Evolutionary conservation across 2,329 filamentous ascomycete species (phyloP), one percentile per base, ranked within the genome.

Genomic region (Claviceps sp.): DNA sequence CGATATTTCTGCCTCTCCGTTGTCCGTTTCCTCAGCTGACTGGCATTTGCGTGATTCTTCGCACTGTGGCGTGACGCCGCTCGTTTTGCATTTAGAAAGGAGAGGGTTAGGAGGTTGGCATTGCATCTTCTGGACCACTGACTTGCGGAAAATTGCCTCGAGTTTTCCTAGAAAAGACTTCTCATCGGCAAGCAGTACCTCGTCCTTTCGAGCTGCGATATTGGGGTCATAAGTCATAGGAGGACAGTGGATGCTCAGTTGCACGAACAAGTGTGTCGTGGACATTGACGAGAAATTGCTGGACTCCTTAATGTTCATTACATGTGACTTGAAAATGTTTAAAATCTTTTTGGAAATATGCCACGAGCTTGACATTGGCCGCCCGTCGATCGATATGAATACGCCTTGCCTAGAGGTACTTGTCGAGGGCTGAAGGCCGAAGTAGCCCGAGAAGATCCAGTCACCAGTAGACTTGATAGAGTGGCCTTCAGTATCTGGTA

Each of bases 191-290:
- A 90, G 88, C 1, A 88, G 60, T 2, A 90, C 74, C 58, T 88
- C 79, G 52, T 87, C 80, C 61, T 90, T 90, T 3, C 79, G 71
- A 3, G 85, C 78, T 54, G 88, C 81, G 5, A 89, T 66, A 57
- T 89, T 90, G 1, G 75, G 71, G 65, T 90, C 86, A 59, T 90
- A 90, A 53, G 72, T 81, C 30, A 74, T 73, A 1, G 69, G 61
- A 0, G 79, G 75, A 59, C 84, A 89, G 14, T 63, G 63, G 34
- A 90, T 79, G 52, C 81, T 76, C 40, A 90, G 65, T 42, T 73
- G 73, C 42, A 88, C 65, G 60, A 89, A 88, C 0, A 76, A 74
- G 49, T 78, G 75, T 18, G 70, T 72, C 46, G 57, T 60, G 26
- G 63, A 58, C 6, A 58, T 11, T 34, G 30, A 54, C 8, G 34